Base-by-base conservation (phyloP, 768 basidiomycete genomes). In the Xerocomus brunneocitrinus region DNA sequence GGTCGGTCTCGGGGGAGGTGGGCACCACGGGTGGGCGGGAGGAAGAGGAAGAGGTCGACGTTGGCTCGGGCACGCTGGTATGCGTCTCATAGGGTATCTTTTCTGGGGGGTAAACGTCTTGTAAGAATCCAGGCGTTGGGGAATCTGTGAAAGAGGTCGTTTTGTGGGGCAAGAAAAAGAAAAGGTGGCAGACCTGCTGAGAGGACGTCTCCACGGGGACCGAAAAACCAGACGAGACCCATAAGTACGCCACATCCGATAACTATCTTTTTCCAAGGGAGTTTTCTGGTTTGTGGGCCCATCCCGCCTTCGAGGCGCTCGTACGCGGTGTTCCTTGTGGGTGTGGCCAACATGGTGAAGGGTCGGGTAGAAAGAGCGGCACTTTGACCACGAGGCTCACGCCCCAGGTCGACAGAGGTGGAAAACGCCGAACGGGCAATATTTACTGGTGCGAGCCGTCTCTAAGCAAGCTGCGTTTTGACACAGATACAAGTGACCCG, bases 1-100 rank as follows among this genome's bases (percentile, higher is more conserved):
- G 81, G 63, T 95, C 91, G 16, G 81, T 79, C 42, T 84, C 85
- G 60, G 80, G 84, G 0, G 89, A 84, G 4, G 76, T 75, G 1
- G 82, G 82, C 5, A 49, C 25, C 12, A 46, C 7, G 16, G 56
- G 19, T 42, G 53, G 36, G 28, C 41, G 10, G 13, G 60, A 10
- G 43, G 28, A 16, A 2, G 32, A 12, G 16, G 43, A 19, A 19
- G 19, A 9, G 28, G 43, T n/a, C 14, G 43, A 45, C 1, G 45
- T 34, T 3, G 45, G 12, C 31, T 22, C n/a, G 30, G 30, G 28
- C 39, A 4, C 40, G 22, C 28, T 22, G 14, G 52, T 13, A 8
- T 53, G 36, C 2, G 58, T 46, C 22, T 39, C 41, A 9, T 41
- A 8, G 46, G 62, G 59, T 57, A 61, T 62, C n/a, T 39, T 53